phyloP scores from a whole-genome alignment of 305 asterid species.

The Caryopteris hybrid region DNA sequence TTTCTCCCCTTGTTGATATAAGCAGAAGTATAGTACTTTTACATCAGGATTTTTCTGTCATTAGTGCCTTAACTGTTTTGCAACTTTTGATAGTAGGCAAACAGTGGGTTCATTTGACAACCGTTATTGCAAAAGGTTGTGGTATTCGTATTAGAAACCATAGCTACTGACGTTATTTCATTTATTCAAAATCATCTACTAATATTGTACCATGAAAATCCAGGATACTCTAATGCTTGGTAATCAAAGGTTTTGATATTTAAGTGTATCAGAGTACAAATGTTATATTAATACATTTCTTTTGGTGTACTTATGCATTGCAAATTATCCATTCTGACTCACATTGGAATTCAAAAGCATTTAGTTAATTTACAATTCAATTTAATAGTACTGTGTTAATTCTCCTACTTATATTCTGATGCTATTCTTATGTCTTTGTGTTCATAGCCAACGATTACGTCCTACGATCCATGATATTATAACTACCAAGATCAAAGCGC shows the following conservation, averaged over 20 bases:
- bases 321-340: slow-evolving; percentile 11
- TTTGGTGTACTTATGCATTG: slow-evolving; percentile 11
- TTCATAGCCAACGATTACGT: slow-evolving; percentile 84
- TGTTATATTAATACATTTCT: background rate
- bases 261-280: background rate
- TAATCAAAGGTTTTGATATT: slow-evolving; percentile 3
- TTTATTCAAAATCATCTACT: slow-evolving; percentile 1
- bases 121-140: background rate
- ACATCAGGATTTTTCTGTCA: background rate
- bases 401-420: slow-evolving; percentile 12
- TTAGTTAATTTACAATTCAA: background rate
- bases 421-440: slow-evolving; percentile 23
- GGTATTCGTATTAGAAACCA: background rate
- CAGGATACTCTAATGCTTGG: slow-evolving; percentile 1
- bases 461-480: slow-evolving; percentile 92
- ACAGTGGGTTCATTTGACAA: slow-evolving; percentile 1
- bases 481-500: slow-evolving; percentile 79
- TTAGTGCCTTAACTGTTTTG: background rate
- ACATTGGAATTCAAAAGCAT: slow-evolving; percentile 13
- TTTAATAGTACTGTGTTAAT: slow-evolving; percentile 6
- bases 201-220: background rate
- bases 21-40: slow-evolving; percentile 1
- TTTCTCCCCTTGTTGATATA: slow-evolving; percentile 6
- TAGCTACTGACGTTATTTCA: background rate
- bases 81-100: background rate